A percentile compares a stretch with the other conserved stretches of the same genome.
Conservation (phyloP, 192 early-diverging fungal genomes). For the Coemansia erecta region DNA sequence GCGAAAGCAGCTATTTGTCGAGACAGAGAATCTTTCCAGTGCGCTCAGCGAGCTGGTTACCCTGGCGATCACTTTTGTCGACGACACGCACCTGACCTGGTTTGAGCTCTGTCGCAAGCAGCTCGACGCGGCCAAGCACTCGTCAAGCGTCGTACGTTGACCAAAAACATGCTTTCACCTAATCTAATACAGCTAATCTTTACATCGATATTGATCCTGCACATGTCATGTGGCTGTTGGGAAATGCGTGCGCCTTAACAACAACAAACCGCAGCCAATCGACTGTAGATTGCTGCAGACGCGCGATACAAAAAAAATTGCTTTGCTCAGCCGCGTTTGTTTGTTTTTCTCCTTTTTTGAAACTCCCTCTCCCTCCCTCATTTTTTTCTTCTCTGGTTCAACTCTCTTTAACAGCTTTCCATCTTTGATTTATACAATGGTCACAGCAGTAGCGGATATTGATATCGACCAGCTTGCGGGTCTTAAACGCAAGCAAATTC, state of each 20-base stretch:
- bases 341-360: too few relatives aligned
- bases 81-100: constrained; percentile 47
- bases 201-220: background rate
- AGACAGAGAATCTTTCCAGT: constrained; percentile 16
- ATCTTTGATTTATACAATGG: constrained; percentile 1
- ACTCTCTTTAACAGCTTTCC: background rate
- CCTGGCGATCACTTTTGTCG: constrained; percentile 50
- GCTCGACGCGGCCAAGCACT: constrained; percentile 20
- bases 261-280: background rate
- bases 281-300: background rate
- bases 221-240: constrained; percentile 1
- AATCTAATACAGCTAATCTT: background rate
- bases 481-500: constrained; percentile 47
- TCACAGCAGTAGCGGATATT: constrained; percentile 16
- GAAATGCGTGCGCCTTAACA: background rate
- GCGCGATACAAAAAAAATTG: too few relatives aligned
- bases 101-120: constrained; percentile 40
- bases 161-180: background rate
- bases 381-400: background rate
- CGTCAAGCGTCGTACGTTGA: constrained; percentile 25
- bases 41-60: constrained; percentile 23
- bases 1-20: constrained; percentile 11
- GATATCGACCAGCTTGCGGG: constrained; percentile 29
- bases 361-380: too few relatives aligned
- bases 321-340: too few relatives aligned